A percentile compares a stretch with the other conserved stretches of the same genome.
Evolutionary conservation across 2,329 filamentous ascomycete genomes (phyloP).

Genomic region (Fusarium sp.): DNA sequence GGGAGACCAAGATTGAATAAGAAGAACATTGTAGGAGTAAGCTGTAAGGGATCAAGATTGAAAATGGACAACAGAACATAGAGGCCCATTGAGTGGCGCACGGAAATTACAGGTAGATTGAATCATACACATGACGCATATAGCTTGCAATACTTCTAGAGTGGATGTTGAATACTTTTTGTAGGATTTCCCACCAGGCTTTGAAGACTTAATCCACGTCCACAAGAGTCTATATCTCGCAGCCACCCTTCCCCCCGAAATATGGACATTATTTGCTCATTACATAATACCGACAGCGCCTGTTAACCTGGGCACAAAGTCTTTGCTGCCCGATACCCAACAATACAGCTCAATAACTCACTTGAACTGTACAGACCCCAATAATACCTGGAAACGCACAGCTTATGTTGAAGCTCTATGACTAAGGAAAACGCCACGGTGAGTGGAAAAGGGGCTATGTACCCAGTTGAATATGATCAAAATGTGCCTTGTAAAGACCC

Average conservation of each 20-base stretch:
- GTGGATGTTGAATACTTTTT: constrained; percentile 31
- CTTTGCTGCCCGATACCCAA: constrained; percentile 17
- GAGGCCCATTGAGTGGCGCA: not conserved
- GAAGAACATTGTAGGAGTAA: not conserved
- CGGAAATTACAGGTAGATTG: not conserved
- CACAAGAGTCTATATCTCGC: constrained; percentile 7
- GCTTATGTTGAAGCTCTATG: constrained; percentile 9
- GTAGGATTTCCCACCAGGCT: constrained; percentile 12
- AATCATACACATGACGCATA: not conserved
- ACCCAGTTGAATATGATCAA: constrained; percentile 28
- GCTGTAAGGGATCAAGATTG: not conserved
- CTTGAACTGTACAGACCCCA: constrained; percentile 11
- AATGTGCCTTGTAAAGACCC: constrained; percentile 4
- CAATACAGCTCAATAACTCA: constrained; percentile 19
- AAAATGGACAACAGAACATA: not conserved
- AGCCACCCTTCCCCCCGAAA: not conserved
- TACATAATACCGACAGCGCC: constrained; percentile 28
- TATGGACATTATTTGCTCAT: constrained; percentile 28
- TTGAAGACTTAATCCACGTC: constrained; percentile 7
- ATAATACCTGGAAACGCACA: not conserved
- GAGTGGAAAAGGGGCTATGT: constrained; percentile 19
- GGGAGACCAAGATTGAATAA: constrained; percentile 32
- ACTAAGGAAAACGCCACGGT: constrained; percentile 28
- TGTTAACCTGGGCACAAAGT: constrained; percentile 2
- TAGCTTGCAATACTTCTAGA: not conserved